Evolutionary conservation across 306 rosid species (phyloP).

Genomic region (Medicago lupulina): DNA sequence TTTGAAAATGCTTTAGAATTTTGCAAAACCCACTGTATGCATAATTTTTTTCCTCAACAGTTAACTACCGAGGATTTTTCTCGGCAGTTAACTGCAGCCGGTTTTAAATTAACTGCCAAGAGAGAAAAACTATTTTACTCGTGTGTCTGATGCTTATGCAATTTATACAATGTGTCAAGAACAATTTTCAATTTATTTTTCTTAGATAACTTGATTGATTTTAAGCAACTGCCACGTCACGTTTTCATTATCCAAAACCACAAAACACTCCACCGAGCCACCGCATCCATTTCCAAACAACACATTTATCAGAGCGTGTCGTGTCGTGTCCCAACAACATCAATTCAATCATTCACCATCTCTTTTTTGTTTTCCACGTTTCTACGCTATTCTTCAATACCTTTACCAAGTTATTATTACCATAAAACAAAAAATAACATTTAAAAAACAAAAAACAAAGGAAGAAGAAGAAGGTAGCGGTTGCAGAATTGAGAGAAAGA

Average conservation of each 20-base stretch:
- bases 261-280: slow-evolving; percentile 25
- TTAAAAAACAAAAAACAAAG: neutral
- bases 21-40: too few species aligned
- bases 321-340: neutral
- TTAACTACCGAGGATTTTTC: too few species aligned
- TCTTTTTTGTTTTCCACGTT: slow-evolving; percentile 7
- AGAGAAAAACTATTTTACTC: too few species aligned
- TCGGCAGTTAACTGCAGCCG: too few species aligned
- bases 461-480: slow-evolving; percentile 6
- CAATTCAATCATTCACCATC: neutral
- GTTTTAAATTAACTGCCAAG: too few species aligned
- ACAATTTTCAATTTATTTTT: too few species aligned
- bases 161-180: too few species aligned
- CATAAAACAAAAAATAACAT: neutral
- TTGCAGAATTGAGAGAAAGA: neutral
- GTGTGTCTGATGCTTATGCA: too few species aligned
- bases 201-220: too few species aligned
- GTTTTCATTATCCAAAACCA: slow-evolving; percentile 1
- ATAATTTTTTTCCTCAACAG: too few species aligned
- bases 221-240: neutral
- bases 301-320: neutral
- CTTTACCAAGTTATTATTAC: neutral
- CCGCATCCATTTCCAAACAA: slow-evolving; percentile 30
- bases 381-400: slow-evolving; percentile 7
- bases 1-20: too few species aligned